Evolutionary conservation across 2,329 filamentous ascomycete genomes (phyloP).

Genomic region (Cercospora sp.): DNA sequence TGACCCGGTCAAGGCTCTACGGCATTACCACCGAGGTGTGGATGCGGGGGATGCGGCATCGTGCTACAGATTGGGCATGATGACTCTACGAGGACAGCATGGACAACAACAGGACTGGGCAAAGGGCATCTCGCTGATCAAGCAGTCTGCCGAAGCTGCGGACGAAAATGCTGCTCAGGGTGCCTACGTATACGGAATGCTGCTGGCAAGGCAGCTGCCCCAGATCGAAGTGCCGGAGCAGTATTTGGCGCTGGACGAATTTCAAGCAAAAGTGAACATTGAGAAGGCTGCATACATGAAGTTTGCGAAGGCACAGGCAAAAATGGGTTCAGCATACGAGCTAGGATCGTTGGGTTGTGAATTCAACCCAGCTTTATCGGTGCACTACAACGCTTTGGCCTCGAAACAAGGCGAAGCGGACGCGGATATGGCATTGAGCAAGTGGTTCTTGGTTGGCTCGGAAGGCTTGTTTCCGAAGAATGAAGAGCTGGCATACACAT

Average conservation of each 20-base stretch:
- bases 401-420: slow-evolving; percentile 90
- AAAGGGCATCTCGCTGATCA: slow-evolving; percentile 78
- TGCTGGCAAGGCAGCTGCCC: slow-evolving; percentile 85
- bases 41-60: slow-evolving; percentile 83
- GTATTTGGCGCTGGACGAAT: slow-evolving; percentile 69
- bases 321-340: slow-evolving; percentile 96
- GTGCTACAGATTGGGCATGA: slow-evolving; percentile 88
- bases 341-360: slow-evolving; percentile 90
- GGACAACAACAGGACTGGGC: slow-evolving; percentile 80
- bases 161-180: slow-evolving; percentile 97
- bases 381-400: slow-evolving; percentile 94
- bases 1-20: slow-evolving; percentile 84
- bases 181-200: slow-evolving; percentile 86
- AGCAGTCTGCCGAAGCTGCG: slow-evolving; percentile 76
- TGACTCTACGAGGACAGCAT: slow-evolving; percentile 92
- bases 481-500: slow-evolving; percentile 87
- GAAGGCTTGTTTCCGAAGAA: slow-evolving; percentile 93
- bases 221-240: slow-evolving; percentile 78
- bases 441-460: slow-evolving; percentile 97
- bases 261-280: slow-evolving; percentile 78
- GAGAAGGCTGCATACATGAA: slow-evolving; percentile 95
- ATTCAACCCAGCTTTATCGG: slow-evolving; percentile 85
- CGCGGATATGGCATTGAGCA: slow-evolving; percentile 92
- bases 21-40: slow-evolving; percentile 83
- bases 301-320: slow-evolving; percentile 93